These are phyloP conservation scores for Periglandula ipomoeae DNA, from an alignment of 2,329 filamentous ascomycete species.

Conservation along the genomic window DNA sequence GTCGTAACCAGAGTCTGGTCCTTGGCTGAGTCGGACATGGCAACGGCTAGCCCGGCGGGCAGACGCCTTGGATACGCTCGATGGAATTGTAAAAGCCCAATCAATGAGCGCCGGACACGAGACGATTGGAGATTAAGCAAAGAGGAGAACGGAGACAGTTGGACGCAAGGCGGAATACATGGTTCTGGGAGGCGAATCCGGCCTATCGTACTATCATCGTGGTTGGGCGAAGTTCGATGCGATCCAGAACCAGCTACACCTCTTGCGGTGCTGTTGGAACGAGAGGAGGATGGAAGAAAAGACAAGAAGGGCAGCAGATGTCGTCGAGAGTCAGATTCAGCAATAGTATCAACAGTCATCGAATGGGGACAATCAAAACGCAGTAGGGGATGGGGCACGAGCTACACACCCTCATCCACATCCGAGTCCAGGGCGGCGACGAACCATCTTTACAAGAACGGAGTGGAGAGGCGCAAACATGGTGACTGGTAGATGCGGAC, in stretches of 20 bases:
- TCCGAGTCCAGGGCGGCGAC: too few species aligned
- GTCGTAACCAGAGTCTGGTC: slow-evolving; percentile 42
- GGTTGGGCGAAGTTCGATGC: background rate
- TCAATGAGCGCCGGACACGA: slow-evolving; percentile 33
- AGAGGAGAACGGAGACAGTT: background rate
- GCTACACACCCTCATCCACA: background rate
- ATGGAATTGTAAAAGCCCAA: slow-evolving; percentile 29
- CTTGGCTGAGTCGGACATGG: slow-evolving; percentile 36
- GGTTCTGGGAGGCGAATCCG: background rate
- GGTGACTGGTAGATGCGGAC: too few species aligned
- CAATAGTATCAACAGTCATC: background rate
- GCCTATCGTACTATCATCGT: background rate
- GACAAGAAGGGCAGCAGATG: background rate
- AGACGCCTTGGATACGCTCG: slow-evolving; percentile 18
- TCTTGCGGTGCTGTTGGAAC: background rate
- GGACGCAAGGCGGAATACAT: background rate
- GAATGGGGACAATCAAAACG: background rate
- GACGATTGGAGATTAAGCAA: background rate
- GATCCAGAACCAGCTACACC: background rate
- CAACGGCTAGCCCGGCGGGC: slow-evolving; percentile 13
- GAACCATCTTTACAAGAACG: background rate
- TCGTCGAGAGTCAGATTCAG: background rate
- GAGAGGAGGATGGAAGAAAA: background rate
- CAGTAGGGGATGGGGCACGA: background rate
- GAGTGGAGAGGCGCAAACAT: too few species aligned